Evolutionary conservation across 306 rosid species (phyloP), one percentile per base, ranked within the genome.

Genomic region (Fragaria vesca): DNA sequence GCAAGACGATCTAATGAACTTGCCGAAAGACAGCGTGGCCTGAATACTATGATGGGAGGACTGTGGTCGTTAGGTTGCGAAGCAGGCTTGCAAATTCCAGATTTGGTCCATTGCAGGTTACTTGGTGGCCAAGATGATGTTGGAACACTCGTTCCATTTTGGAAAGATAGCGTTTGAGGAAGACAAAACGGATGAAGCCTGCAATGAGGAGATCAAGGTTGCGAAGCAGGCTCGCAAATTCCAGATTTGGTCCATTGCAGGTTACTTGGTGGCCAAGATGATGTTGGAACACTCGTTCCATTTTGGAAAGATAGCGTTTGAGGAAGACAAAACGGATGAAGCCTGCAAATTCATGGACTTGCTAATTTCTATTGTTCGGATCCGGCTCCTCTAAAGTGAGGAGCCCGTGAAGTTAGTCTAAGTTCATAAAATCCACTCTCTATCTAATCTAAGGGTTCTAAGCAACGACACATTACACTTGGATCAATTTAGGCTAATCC

Each of bases 31-130:
- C 74, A 85, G 11, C 88, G 34, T 32, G 93, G 97, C 97, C 97
- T 0, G 96, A 92, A 78, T 90, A 92, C 69, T 90, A 86, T 50
- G 97, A 92, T 40, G 96, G 93, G 42, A 92, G 34, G 34, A 83
- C 13, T 60, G 12, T 4, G 97, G 97, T 4, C 80, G 93, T 69
- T 92, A 76, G 43, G 34, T 88, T 18, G 97, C 95, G 76, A 92
- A 92, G 84, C 95, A 92, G 80, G 88, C 95, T 10, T 88, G 95
- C 8, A 92, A 86, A 84, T 84, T 6, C 73, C 97, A 90, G 52
- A 90, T 93, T 7, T 92, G 96, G 93, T 92, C 96, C 34, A 68
- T 90, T 78, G 91, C 96, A 28, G 91, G 93, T 63, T 90, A 92
- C 83, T 76, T 92, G 86, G 88, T 84, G 52, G 93, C 96, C 15